Conservation (phyloP, 2,329 filamentous ascomycete genomes). For the Calonectria montana region DNA sequence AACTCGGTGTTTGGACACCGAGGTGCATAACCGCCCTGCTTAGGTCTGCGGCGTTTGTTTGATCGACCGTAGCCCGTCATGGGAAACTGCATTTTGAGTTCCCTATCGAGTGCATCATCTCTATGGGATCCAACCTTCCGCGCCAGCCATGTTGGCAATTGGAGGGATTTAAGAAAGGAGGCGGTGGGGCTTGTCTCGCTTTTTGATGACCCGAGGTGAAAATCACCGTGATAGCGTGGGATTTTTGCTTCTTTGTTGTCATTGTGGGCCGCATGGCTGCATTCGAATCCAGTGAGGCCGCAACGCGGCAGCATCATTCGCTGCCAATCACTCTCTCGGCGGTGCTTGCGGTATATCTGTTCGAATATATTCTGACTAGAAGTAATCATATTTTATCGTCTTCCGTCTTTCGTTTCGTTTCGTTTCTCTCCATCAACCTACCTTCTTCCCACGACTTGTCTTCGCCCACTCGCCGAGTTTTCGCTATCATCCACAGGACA, state of each 20-base stretch:
- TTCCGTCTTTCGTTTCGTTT: background rate
- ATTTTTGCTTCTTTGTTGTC: background rate
- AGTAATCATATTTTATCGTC: background rate
- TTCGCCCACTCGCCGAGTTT: background rate
- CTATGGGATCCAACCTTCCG: conserved; percentile 1
- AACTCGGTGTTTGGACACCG: conserved; percentile 23
- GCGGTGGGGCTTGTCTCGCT: background rate
- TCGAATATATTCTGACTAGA: background rate
- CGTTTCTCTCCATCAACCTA: background rate
- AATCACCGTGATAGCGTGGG: background rate
- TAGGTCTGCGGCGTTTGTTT: conserved; percentile 6
- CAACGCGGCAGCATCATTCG: background rate
- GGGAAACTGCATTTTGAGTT: background rate
- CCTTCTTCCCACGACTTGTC: background rate
- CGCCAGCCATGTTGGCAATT: background rate
- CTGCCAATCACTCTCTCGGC: background rate
- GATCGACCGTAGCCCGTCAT: background rate
- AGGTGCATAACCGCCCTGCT: conserved; percentile 19
- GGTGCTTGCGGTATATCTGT: background rate
- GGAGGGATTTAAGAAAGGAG: background rate
- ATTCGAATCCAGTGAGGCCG: background rate
- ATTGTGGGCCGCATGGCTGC: conserved; percentile 5
- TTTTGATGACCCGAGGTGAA: background rate
- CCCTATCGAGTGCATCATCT: background rate
- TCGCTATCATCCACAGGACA: background rate